A percentile compares a stretch with the other conserved stretches of the same genome.
Evolutionary conservation across 441 rosid genomes (phyloP).

Genomic region (Erodium trifolium): DNA sequence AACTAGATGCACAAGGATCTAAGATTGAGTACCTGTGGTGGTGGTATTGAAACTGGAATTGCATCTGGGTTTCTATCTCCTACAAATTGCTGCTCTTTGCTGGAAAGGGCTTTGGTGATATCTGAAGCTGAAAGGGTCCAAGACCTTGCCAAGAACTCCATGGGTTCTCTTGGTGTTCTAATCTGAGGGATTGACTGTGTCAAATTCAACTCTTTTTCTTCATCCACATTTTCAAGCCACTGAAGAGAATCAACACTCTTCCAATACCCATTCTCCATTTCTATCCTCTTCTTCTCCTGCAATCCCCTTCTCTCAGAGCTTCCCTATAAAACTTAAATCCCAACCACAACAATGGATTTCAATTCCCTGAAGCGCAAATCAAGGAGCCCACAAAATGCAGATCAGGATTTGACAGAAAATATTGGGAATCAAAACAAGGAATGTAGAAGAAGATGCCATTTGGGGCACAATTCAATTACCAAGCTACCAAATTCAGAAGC

Average conservation of each 20-base stretch:
- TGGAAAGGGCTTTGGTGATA: slow-evolving; percentile 81
- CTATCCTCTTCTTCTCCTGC: not conserved
- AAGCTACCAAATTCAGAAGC: not conserved
- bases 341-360: not conserved
- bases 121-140: slow-evolving; percentile 94
- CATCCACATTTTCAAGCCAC: slow-evolving; percentile 47
- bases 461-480: not conserved
- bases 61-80: slow-evolving; percentile 22
- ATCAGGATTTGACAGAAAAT: not conserved
- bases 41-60: slow-evolving; percentile 29
- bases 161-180: slow-evolving; percentile 75
- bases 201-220: slow-evolving; percentile 37
- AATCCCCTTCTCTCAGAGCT: not conserved
- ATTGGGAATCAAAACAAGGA: not conserved
- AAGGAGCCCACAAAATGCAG: not conserved
- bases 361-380: slow-evolving; percentile 6
- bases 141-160: slow-evolving; percentile 89
- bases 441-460: not conserved
- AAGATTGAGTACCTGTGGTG: slow-evolving; percentile 18
- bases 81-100: slow-evolving; percentile 44
- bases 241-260: slow-evolving; percentile 27
- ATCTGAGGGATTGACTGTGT: slow-evolving; percentile 47
- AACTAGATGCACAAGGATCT: no score
- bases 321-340: no score
- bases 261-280: slow-evolving; percentile 48